A percentile compares a stretch with the other conserved stretches of the same genome.
Conservation (phyloP, 768 basidiomycete genomes). For the Tremella fuciformis region DNA sequence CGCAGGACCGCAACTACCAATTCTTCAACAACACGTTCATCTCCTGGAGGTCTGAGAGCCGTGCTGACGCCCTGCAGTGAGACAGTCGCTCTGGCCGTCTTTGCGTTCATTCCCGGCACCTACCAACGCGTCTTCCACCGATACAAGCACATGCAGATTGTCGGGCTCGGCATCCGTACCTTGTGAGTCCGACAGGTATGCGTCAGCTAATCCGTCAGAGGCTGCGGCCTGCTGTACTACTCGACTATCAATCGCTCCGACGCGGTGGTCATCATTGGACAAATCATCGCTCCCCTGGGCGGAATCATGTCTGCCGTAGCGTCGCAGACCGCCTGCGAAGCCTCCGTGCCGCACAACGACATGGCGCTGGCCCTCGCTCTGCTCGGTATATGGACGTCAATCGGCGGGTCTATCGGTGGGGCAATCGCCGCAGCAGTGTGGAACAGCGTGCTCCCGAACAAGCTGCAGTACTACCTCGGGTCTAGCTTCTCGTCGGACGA, state of each 20-base stretch:
- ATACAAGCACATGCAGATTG: conserved; percentile 45
- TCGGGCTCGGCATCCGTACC: no score
- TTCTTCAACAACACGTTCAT: conserved; percentile 21
- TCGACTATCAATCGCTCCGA: no score
- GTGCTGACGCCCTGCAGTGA: conserved; percentile 8
- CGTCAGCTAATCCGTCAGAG: no score
- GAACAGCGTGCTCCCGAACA: conserved; percentile 27
- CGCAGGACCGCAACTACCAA: conserved; percentile 27
- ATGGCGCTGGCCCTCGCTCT: conserved; percentile 52
- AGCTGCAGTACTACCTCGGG: conserved; percentile 44
- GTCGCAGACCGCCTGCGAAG: no score
- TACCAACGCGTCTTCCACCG: conserved; percentile 42
- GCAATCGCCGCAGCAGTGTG: conserved; percentile 51
- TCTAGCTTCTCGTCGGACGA: conserved; percentile 35
- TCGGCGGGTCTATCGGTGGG: conserved; percentile 51
- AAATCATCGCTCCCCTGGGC: no score
- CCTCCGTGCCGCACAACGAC: no score
- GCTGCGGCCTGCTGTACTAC: no score
- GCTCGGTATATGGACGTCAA: conserved; percentile 51
- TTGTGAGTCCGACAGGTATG: no score
- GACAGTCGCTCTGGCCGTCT: conserved; percentile 40
- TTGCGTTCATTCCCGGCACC: conserved; percentile 46
- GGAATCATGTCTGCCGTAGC: no score
- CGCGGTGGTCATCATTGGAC: no score
- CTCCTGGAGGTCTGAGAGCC: background rate